These are phyloP conservation scores for Ganoderma multipileum DNA, from an alignment of 1,284 basidiomycete species.

Conservation along the genomic window DNA sequence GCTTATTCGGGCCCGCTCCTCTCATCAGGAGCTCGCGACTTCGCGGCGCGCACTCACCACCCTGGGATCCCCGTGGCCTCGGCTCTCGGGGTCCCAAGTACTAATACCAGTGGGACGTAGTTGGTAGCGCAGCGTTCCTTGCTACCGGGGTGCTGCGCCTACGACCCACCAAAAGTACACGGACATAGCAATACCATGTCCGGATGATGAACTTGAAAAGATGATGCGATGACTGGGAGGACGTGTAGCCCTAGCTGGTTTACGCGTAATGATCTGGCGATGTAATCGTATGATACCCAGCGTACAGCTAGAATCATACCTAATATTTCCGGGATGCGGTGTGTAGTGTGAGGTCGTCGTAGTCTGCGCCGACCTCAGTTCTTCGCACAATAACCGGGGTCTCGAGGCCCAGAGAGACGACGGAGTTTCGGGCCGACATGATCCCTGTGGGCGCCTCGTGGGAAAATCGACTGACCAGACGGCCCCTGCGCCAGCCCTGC, in stretches of 20 bases:
- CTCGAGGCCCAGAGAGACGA: no score
- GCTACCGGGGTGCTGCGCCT: neutral
- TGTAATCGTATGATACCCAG: neutral
- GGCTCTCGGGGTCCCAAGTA: neutral
- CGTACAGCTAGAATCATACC: neutral
- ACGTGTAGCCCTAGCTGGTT: neutral
- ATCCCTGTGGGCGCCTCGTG: no score
- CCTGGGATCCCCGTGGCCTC: no score
- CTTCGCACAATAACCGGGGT: neutral
- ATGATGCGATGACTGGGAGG: neutral
- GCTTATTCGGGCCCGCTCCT: neutral
- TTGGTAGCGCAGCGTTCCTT: neutral
- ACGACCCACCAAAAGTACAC: neutral
- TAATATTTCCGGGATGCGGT: neutral
- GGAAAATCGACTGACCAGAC: no score
- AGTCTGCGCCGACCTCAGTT: neutral
- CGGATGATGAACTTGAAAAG: neutral
- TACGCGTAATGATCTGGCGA: neutral
- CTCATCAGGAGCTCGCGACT: neutral
- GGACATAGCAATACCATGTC: neutral
- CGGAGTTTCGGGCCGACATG: no score
- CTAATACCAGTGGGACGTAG: neutral
- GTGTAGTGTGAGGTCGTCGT: no score
- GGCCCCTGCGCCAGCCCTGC: no score
- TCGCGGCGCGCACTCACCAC: neutral